Percentiles rank a stretch among this genome's conserved stretches.
Conservation (phyloP, 768 basidiomycete genomes). For the Vararia minispora region DNA sequence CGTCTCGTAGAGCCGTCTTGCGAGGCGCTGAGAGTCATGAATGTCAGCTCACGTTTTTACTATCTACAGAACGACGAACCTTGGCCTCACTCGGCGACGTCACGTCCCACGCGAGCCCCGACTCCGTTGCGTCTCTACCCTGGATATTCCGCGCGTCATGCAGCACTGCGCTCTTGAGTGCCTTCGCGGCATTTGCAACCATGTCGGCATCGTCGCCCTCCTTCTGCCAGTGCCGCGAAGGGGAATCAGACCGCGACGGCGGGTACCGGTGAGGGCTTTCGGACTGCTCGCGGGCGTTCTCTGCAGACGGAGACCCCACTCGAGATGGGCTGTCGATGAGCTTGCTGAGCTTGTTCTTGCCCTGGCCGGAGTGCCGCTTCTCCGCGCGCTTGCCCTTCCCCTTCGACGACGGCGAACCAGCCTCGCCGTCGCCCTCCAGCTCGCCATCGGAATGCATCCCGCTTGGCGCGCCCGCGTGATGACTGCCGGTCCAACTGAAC, state of each 20-base stretch:
- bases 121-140: constrained; percentile 32
- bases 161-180: constrained; percentile 54
- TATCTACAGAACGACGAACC: constrained; percentile 21
- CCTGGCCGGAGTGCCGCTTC: constrained; percentile 14
- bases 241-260: constrained; percentile 15
- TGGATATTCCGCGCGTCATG: constrained; percentile 68
- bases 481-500: background rate
- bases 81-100: constrained; percentile 57
- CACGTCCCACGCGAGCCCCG: constrained; percentile 40
- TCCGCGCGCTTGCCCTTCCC: constrained; percentile 10
- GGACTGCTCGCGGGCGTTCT: background rate
- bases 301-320: background rate
- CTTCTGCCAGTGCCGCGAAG: constrained; percentile 8
- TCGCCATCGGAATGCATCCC: too few species aligned
- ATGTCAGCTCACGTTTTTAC: background rate
- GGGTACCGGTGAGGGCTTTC: constrained; percentile 29
- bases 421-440: constrained; percentile 18
- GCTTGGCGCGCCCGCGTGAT: constrained; percentile 10
- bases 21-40: constrained; percentile 36
- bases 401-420: constrained; percentile 21
- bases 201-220: constrained; percentile 29
- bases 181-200: constrained; percentile 48
- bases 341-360: constrained; percentile 20
- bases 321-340: background rate
- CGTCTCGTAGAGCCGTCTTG: constrained; percentile 51